Evolutionary conservation across 75 land plant genomes (phyloP).

Genomic region (Ceratopteris richardii): DNA sequence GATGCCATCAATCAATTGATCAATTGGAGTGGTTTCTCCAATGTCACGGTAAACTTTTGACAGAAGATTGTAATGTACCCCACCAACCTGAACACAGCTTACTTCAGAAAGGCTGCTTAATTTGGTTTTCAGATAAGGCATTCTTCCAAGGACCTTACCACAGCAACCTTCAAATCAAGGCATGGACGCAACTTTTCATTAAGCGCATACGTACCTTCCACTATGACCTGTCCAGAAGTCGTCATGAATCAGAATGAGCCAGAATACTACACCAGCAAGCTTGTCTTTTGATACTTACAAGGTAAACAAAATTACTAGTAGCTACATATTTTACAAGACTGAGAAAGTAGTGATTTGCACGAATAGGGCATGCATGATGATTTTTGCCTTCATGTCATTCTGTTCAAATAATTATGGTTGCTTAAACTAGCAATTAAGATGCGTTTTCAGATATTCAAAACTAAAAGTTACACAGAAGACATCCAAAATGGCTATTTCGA

Average conservation of each 20-base stretch:
- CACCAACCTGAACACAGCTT: constrained; percentile 67
- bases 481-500: too few species aligned
- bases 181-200: constrained; percentile 75
- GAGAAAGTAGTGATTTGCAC: too few species aligned
- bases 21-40: constrained; percentile 86
- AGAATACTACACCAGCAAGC: too few species aligned
- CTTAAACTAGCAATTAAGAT: too few species aligned
- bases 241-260: background rate
- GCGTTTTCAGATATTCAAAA: too few species aligned
- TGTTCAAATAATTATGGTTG: too few species aligned
- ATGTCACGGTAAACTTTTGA: constrained; percentile 89
- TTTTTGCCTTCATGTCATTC: too few species aligned
- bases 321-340: too few species aligned
- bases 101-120: background rate
- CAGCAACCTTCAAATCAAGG: constrained; percentile 93
- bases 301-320: too few species aligned
- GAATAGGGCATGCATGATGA: too few species aligned
- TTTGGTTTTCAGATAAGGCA: background rate
- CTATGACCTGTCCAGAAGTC: constrained; percentile 71
- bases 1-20: constrained; percentile 91
- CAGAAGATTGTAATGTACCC: constrained; percentile 89
- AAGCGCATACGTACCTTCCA: constrained; percentile 96
- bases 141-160: constrained; percentile 42
- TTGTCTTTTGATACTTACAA: too few species aligned
- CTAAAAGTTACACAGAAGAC: too few species aligned